Conservation (phyloP, 257 asterid genomes). For the Gynochthodes officinalis region DNA sequence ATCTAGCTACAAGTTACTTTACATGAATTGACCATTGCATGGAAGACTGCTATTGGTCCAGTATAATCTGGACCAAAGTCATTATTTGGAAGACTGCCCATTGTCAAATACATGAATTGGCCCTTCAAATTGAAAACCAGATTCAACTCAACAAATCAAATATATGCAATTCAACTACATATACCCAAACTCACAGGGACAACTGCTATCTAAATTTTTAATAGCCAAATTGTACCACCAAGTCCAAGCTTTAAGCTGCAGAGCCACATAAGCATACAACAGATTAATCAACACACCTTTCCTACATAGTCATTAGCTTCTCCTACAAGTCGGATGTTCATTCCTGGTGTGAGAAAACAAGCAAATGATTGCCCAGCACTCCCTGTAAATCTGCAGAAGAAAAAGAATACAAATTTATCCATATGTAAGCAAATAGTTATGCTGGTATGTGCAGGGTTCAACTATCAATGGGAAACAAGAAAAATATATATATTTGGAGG, state of each 20-base stretch:
- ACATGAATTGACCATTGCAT: too few relatives aligned
- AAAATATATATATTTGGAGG: neutral
- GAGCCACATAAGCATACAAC: neutral
- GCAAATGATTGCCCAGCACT: constrained; percentile 98
- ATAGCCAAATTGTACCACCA: neutral
- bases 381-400: constrained; percentile 68
- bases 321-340: constrained; percentile 88
- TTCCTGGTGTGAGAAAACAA: constrained; percentile 96
- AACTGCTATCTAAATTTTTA: neutral
- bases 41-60: too few relatives aligned
- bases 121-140: neutral
- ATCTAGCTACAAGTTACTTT: constrained; percentile 2
- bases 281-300: constrained; percentile 46
- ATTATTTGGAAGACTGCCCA: neutral
- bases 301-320: constrained; percentile 98
- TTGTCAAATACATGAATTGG: neutral
- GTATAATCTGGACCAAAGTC: neutral
- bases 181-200: neutral
- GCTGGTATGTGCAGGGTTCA: neutral
- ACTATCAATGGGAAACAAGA: neutral
- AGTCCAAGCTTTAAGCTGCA: neutral
- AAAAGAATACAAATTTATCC: constrained; percentile 12
- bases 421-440: neutral
- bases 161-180: neutral
- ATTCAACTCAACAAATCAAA: neutral